phyloP scores from a whole-genome alignment of 495 filamentous ascomycete genomes.

The Neurospora hispaniola region DNA sequence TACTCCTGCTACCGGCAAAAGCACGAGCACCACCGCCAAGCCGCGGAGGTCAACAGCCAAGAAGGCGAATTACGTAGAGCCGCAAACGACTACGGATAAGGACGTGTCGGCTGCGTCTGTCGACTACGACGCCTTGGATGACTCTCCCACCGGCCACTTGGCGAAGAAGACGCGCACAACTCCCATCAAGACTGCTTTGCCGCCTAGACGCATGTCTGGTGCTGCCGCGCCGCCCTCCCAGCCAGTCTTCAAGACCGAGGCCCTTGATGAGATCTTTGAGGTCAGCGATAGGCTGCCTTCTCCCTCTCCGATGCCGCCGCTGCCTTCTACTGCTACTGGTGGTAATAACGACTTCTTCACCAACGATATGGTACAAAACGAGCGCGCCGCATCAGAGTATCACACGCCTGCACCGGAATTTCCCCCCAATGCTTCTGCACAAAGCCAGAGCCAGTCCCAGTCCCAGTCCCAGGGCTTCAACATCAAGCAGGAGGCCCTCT shows the following conservation, averaged over 20 bases:
- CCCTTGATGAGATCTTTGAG: neutral
- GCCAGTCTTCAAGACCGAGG: neutral
- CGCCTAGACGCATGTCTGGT: neutral
- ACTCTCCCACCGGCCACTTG: constrained; percentile 17
- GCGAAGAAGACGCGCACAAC: neutral
- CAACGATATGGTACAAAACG: neutral
- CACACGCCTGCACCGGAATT: neutral
- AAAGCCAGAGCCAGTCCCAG: neutral
- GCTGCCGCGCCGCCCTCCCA: neutral
- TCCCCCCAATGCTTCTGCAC: neutral
- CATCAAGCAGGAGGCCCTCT: neutral
- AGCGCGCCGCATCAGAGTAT: neutral
- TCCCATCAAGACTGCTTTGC: neutral
- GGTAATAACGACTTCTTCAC: neutral
- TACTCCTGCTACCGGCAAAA: constrained; percentile 1
- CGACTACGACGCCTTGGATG: constrained; percentile 14
- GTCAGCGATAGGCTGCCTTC: neutral
- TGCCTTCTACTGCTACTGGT: neutral
- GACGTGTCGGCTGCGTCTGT: neutral
- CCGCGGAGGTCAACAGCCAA: constrained; percentile 7
- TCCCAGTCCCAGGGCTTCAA: neutral
- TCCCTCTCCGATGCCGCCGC: neutral
- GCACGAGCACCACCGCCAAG: constrained; percentile 2
- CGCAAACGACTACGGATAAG: constrained; percentile 2
- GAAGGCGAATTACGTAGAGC: constrained; percentile 8